Percentiles rank a stretch among this genome's conserved stretches.
These are phyloP conservation scores for Zelonia costaricensis DNA, from an alignment of 208 protist species.

Conservation along the genomic window DNA sequence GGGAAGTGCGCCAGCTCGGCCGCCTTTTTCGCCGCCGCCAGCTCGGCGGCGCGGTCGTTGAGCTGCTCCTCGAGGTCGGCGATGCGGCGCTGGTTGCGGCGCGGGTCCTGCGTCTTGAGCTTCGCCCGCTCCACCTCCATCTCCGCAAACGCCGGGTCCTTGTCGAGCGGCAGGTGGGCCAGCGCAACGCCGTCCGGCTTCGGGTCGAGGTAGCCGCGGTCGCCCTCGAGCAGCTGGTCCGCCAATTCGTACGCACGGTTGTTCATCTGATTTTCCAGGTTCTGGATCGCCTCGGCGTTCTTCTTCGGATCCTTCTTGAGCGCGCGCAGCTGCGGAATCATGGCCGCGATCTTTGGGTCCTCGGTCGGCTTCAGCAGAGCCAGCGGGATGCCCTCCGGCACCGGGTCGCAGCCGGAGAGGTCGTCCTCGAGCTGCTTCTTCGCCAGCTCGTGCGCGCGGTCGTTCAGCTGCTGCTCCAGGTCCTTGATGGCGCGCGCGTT, in stretches of 20 bases:
- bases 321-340: constrained; percentile 70
- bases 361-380: constrained; percentile 52
- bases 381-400: constrained; percentile 72
- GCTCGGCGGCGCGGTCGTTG: constrained; percentile 58
- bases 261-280: constrained; percentile 78
- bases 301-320: constrained; percentile 49
- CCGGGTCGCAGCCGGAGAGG: constrained; percentile 51
- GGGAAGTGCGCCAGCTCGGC: constrained; percentile 59
- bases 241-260: constrained; percentile 77
- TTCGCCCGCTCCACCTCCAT: constrained; percentile 75
- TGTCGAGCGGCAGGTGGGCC: constrained; percentile 60
- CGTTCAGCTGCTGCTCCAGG: constrained; percentile 72
- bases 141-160: constrained; percentile 57
- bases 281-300: constrained; percentile 34
- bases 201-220: constrained; percentile 73
- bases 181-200: constrained; percentile 65
- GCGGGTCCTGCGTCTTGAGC: constrained; percentile 66
- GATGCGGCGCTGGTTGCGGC: constrained; percentile 64
- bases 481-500: constrained; percentile 43
- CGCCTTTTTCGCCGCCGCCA: constrained; percentile 63
- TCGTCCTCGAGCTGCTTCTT: constrained; percentile 57
- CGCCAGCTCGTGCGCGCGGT: constrained; percentile 73
- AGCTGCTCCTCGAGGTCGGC: constrained; percentile 61
- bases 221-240: constrained; percentile 53
- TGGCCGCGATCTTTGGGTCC: constrained; percentile 47